Base-by-base conservation (phyloP, 2,329 filamentous ascomycete species). In the Aureobasidium sp. region DNA sequence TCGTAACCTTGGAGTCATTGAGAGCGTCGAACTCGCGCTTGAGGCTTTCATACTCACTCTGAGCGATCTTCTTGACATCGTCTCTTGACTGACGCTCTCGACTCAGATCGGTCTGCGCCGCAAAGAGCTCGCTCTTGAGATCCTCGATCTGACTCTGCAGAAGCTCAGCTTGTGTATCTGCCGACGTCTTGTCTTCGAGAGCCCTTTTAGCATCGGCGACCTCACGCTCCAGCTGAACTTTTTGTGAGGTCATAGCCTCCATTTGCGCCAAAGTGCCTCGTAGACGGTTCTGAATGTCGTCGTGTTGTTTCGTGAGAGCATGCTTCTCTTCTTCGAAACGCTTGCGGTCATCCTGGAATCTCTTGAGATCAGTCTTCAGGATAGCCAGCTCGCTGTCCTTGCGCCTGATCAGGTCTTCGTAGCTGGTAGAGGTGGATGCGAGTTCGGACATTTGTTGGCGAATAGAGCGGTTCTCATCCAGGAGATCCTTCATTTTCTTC, bases 1-100 rank as follows among this genome's bases (percentile, higher is more conserved):
- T 95, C 41, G 84, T 95, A 62, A 96, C 95, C 70, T 98, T 98
- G 24, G 89, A 85, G 58, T 96, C 90, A 62, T 95, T 95, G 29
- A 97, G 77, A 29, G 82, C 80, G 45, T 94, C 85, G 61, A 84
- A 95, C 59, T 97, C 90, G 22, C 90, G 84, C 65, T 90, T 85
- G 56, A 98, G 75, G 47, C 85, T 81, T 39, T 86, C 77, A 62
- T 85, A 88, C 66, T 93, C 94, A 71, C 95, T 90, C 61, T 96
- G 90, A 4, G 88, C 84, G 54, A 97, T 84, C 60, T 95, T 81
- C 58, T 91, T 84, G 22, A 96, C 90, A 64, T 98, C 93, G 60
- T 96, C 91, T 54, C 93, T 82, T 14, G 91, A 97, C 68, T 97
- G 91, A 3, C 88, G 83, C 66, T 96, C 93, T 30, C 89, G 81